A percentile compares a stretch with the other conserved stretches of the same genome.
phyloP scores from a whole-genome alignment of 1,139 yeast genomes.

The Yamadazyma mexicana region DNA sequence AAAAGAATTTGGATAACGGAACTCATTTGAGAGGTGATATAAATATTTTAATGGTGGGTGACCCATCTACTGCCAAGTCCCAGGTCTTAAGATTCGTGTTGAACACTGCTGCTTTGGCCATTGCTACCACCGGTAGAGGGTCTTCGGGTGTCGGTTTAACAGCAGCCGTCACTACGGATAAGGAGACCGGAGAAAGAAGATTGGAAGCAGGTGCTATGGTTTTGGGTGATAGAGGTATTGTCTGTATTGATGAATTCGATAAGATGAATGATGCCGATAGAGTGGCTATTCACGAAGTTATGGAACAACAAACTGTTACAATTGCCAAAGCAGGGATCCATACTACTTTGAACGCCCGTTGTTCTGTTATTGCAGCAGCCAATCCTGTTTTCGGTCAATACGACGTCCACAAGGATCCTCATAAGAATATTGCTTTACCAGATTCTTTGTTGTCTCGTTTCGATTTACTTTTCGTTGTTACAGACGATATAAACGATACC shows the following conservation, averaged over 20 bases:
- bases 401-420: constrained; percentile 95
- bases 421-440: constrained; percentile 93
- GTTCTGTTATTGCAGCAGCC: constrained; percentile 98
- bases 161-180: constrained; percentile 96
- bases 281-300: constrained; percentile 98
- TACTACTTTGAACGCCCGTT: constrained; percentile 93
- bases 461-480: constrained; percentile 91
- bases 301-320: constrained; percentile 99
- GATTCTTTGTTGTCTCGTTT: constrained; percentile 96
- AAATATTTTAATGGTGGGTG: constrained; percentile 95
- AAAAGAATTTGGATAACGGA: constrained; percentile 91
- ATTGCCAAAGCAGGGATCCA: constrained; percentile 99
- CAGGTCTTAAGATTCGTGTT: constrained; percentile 91
- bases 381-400: constrained; percentile 97
- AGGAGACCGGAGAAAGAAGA: constrained; percentile 95
- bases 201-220: constrained; percentile 99
- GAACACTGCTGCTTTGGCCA: constrained; percentile 92
- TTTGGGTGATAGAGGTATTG: constrained; percentile 94
- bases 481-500: constrained; percentile 87
- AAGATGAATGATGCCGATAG: constrained; percentile 96
- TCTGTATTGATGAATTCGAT: constrained; percentile 98
- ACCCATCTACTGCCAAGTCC: constrained; percentile 97
- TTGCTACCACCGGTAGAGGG: constrained; percentile 98
- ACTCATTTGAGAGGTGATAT: constrained; percentile 98
- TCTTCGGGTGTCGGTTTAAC: constrained; percentile 99